Evolutionary conservation across 441 rosid genomes (phyloP), one percentile per base, ranked within the genome.

Genomic region (Erodium trifolium): DNA sequence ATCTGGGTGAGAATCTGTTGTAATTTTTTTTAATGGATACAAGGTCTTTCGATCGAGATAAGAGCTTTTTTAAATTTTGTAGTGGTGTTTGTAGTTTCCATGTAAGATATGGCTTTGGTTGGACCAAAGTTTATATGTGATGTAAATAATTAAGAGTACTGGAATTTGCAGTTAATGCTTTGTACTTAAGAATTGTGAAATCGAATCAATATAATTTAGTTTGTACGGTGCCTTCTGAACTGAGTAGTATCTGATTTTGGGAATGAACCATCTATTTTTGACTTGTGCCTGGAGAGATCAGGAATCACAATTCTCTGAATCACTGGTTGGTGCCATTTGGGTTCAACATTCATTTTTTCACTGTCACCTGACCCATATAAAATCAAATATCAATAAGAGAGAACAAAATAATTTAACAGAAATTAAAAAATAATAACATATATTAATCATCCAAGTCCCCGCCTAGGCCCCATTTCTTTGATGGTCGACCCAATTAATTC

Each of bases 71-170:
- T 31, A 14, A 57, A 57, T 19, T 57, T 57, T 57, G 27, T 57
- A 9, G 12, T 57, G 63, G 63, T 57, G 29, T 57, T 57, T 18
- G 63, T 57, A 57, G 63, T 19, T 57, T 49, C 63, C 63, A 57
- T 57, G 29, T 18, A 57, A 57, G 31, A 13, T 12, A 57, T 18
- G 63, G 18, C 63, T 57, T 17, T 57, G 63, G 63, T 57, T 57
- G 18, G 11, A 13, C 63, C 63, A 57, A 57, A 57, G 63, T 18
- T 8, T 18, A 18, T 57, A 5, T 57, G 31, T 55, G 27, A 17
- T 57, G 63, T 57, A 57, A 57, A 57, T n/a, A 57, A 57, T 57
- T 57, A 17, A 10, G 29, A 57, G 63, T 57, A 57, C 63, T 18
- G 27, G 12, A 57, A 18, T 57, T 57, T 57, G 5, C 60, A 57